Evolutionary conservation across 805 yeast species (phyloP), one percentile per base, ranked within the genome.

Genomic region (Brettanomyces custersianus): DNA sequence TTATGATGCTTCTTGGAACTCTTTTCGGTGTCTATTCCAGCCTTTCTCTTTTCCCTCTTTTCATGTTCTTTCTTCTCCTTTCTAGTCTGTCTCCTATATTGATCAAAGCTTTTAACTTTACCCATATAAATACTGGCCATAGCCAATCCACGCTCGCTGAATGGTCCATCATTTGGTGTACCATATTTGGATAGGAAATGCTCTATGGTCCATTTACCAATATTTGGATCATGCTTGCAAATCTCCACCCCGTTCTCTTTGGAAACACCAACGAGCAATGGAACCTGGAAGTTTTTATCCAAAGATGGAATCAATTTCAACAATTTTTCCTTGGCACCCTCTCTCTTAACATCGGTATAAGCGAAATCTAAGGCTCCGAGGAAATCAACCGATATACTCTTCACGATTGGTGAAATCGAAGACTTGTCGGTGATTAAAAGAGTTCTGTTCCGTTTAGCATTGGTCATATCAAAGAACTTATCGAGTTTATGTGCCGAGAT

Each of bases 341-440:
- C 41, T 2, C 57, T 56, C 6, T 52, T 51, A 4, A 60, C 40
- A 4, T 62, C 62, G 25, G 60, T 54, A 51, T 61, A 67, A 2
- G 67, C 79, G 46, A 72, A 66, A 29, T 73, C 71, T 3, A 70
- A 51, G 2, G 52, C 42, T 0, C 68, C 75, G 29, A 79, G 52
- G 54, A 74, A 78, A 51, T 84, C 94, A 37, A 83, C 64, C 2
- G 90, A 86, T 41, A 85, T 58, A 1, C 81, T 59, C 48, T 79
- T 82, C 47, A 67, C 68, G 38, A 77, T 52, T 1, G 86, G 72
- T 8, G 80, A 65, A 4, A 75, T 55, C 29, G 55, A 59, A 16
- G 59, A 62, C 34, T 68, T 68, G 31, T 66, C 62, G 1, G 85
- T 65, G 19, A 82, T 43, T n/a, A 80, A 59, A 5, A 82, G 53